A percentile compares a stretch with the other conserved stretches of the same genome.
Conservation (phyloP, 352 stramenopile species). For the Globisporangium paroecandrum region DNA sequence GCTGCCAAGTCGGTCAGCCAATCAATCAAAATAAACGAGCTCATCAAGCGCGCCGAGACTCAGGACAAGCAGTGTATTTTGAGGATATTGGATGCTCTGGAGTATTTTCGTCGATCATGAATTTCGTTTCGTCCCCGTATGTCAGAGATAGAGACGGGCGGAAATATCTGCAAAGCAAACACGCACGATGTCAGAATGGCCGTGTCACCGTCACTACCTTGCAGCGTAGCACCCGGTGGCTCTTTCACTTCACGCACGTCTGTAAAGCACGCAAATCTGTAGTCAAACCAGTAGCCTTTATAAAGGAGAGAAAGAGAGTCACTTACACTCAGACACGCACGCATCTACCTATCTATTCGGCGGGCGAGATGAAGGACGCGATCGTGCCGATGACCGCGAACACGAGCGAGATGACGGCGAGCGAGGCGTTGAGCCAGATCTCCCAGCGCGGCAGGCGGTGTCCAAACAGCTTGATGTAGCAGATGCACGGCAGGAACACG, state of each 20-base stretch:
- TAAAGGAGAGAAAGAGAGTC: not conserved
- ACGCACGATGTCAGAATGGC: not conserved
- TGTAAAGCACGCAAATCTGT: no score
- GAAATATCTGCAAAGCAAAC: not conserved
- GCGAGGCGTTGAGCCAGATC: slow-evolving; percentile 45
- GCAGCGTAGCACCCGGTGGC: not conserved
- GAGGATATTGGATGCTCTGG: not conserved
- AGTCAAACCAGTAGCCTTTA: not conserved
- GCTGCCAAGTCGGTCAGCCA: not conserved
- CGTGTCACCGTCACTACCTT: not conserved
- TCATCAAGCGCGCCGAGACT: not conserved
- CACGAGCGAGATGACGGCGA: slow-evolving; percentile 59
- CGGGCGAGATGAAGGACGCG: slow-evolving; percentile 65
- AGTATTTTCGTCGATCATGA: not conserved
- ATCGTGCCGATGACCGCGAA: slow-evolving; percentile 76
- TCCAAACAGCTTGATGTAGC: slow-evolving; percentile 84
- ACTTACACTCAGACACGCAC: not conserved
- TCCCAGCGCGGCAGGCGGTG: slow-evolving; percentile 42
- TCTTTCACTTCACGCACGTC: not conserved
- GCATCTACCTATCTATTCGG: slow-evolving; percentile 34
- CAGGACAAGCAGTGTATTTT: not conserved
- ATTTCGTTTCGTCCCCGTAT: not conserved
- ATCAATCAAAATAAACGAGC: not conserved
- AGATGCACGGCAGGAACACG: slow-evolving; percentile 80
- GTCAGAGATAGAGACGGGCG: not conserved